These are phyloP conservation scores for Delonix regia DNA, from an alignment of 306 rosid genomes.

Conservation along the genomic window DNA sequence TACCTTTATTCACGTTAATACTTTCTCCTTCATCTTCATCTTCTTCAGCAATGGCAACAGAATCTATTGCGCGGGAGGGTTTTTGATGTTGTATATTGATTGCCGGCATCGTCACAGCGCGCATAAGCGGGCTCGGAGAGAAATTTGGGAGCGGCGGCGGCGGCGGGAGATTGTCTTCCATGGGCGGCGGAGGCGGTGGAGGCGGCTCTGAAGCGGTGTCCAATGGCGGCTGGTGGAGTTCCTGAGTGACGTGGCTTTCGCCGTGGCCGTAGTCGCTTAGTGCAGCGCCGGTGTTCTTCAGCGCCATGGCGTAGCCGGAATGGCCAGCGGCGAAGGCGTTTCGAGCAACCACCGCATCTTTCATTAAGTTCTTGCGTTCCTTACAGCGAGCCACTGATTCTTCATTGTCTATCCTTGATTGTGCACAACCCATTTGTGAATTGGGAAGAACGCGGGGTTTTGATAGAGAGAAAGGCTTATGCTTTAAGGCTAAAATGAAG, in stretches of 20 bases:
- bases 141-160: conserved; percentile 75
- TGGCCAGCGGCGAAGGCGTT: conserved; percentile 88
- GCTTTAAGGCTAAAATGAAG: background rate
- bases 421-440: conserved; percentile 78
- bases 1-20: conserved; percentile 19
- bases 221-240: conserved; percentile 48
- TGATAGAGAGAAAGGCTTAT: background rate
- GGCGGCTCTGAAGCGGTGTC: conserved; percentile 36
- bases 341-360: conserved; percentile 73
- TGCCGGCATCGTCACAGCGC: conserved; percentile 67
- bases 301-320: conserved; percentile 67
- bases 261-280: conserved; percentile 80
- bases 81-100: conserved; percentile 43
- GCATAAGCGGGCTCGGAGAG: conserved; percentile 68
- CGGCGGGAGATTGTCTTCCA: conserved; percentile 45
- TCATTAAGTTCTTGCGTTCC: conserved; percentile 67
- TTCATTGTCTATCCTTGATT: conserved; percentile 84
- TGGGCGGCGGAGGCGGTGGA: conserved; percentile 18
- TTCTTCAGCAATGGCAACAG: conserved; percentile 60
- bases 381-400: conserved; percentile 83
- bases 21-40: conserved; percentile 37
- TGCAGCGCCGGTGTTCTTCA: conserved; percentile 90
- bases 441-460: background rate
- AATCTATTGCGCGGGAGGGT: conserved; percentile 5
- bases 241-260: conserved; percentile 49